Evolutionary conservation across 306 rosid species (phyloP), one percentile per base, ranked within the genome.

Genomic region (Dalbergia oliveri): DNA sequence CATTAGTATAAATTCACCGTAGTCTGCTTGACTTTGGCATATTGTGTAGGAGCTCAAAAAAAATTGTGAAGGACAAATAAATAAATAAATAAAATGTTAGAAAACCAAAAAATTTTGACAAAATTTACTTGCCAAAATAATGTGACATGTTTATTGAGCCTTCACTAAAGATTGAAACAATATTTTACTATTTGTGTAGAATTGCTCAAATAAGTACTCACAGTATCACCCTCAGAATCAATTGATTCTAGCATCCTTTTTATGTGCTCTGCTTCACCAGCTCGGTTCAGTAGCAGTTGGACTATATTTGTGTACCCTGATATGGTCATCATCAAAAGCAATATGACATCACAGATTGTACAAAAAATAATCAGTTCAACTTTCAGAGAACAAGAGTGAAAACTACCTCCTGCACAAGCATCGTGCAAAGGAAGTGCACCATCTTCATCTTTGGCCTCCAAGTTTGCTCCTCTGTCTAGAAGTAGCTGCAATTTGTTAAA

Each of bases 361-460:
- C 11, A 61, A 66, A 67, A 19, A 73, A 26, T 10, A 21, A 5
- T 3, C 2, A 43, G n/a, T 61, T 56, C 14, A 57, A 51, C 23
- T 50, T 23, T 43, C 8, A 23, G 31, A 14, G 51, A 26, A 59
- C 5, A 14, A 13, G 57, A 50, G 53, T 51, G 64, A 31, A 68
- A 60, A 69, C 72, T 73, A 95, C 99, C 98, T 79, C 99, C 98
- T 9, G 99, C 99, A 67, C 97, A 93, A 76, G 97, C 97, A 90
- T 95, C 98, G 14, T 95, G 98, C 35, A 93, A 79, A 82, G 99
- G 96, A 87, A 95, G 84, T 7, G 93, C 99, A 47, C 98, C 98
- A 3, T 94, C 98, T 62, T 94, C 98, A 35, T 94, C 98, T 75
- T 69, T 67, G 43, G 86, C 90, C 89, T 89, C 97, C 83, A 91